phyloP scores from a whole-genome alignment of 1,284 basidiomycete genomes.

The Austroboletus rostrupii region DNA sequence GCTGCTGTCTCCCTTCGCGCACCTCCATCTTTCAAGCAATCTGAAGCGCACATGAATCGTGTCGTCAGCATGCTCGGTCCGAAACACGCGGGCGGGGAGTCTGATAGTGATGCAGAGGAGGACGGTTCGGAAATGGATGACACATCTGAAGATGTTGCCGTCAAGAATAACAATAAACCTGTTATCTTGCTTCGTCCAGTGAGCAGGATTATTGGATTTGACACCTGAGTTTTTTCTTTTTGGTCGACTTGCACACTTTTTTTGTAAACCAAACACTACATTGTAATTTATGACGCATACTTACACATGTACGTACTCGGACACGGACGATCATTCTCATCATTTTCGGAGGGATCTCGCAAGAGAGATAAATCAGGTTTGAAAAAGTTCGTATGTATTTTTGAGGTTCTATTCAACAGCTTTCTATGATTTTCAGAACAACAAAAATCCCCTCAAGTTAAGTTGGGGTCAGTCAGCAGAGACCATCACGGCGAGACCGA shows the following conservation, averaged over 20 bases:
- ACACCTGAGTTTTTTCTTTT: conserved; percentile 16
- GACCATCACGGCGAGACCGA: too few relatives aligned
- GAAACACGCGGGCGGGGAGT: conserved; percentile 42
- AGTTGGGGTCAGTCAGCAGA: too few relatives aligned
- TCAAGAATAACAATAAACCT: conserved; percentile 39
- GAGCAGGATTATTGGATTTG: conserved; percentile 60
- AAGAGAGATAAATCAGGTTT: too few relatives aligned
- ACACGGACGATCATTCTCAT: not conserved
- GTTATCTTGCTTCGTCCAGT: conserved; percentile 57
- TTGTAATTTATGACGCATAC: conserved; percentile 26
- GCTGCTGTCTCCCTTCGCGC: conserved; percentile 48
- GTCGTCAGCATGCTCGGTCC: conserved; percentile 57
- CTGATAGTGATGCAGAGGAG: conserved; percentile 60
- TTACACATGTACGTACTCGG: conserved; percentile 7
- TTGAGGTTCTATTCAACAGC: too few relatives aligned
- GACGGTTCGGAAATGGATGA: conserved; percentile 49
- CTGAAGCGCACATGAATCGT: conserved; percentile 44
- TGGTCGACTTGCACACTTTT: not conserved
- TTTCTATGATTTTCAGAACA: too few relatives aligned
- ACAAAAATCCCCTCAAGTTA: too few relatives aligned
- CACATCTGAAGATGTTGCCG: conserved; percentile 31
- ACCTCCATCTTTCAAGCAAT: conserved; percentile 45
- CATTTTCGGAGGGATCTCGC: too few relatives aligned
- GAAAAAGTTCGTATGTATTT: too few relatives aligned
- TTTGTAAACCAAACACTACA: conserved; percentile 1